Evolutionary conservation across 2,329 filamentous ascomycete species (phyloP), one percentile per base, ranked within the genome.

Genomic region (Pseudocercospora ulei): DNA sequence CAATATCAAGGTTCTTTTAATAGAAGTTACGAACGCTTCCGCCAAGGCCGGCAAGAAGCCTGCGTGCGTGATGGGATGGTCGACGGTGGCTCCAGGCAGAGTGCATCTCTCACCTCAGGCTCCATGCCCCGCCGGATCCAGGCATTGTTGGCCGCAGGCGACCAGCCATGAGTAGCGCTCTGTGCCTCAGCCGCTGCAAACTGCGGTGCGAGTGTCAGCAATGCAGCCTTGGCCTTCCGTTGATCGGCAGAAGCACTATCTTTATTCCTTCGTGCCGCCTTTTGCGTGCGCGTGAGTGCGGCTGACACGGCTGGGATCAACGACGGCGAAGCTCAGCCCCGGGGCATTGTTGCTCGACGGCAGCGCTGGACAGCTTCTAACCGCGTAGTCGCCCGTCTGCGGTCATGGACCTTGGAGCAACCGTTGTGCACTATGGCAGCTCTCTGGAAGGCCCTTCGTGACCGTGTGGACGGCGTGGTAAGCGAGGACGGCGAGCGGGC

Each of bases 281-380:
- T 30, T 17, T 24, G 27, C 19, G 31, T 43, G 40, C 40, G 23
- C 30, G 30, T 35, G 31, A 30, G 35, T 39, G 40, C 40, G 40
- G 40, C 40, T 43, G 40, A 43, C 20, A 16, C 19, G 19, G 38
- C 40, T 35, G 31, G 40, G 35, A 43, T 43, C 20, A 11, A 35
- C 41, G 12, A 26, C 29, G 22, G 35, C 36, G 28, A 12, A 29
- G 13, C 35, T 43, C 41, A 43, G 41, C 41, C 30, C 16, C 30
- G 31, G 29, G 39, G 36, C 41, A 30, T 38, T 34, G 29, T 19
- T 25, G 35, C 35, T 30, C 19, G 29, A 27, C 25, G 30, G 27
- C 27, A 35, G 36, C 17, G 16, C 25, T 30, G n/a, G 11, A 36
- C 13, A 23, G 26, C 12, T 33, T 22, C 23, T n/a, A n/a, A n/a